Conservation (phyloP, 495 filamentous ascomycete genomes). For the Aspergillus heteromorphus region DNA sequence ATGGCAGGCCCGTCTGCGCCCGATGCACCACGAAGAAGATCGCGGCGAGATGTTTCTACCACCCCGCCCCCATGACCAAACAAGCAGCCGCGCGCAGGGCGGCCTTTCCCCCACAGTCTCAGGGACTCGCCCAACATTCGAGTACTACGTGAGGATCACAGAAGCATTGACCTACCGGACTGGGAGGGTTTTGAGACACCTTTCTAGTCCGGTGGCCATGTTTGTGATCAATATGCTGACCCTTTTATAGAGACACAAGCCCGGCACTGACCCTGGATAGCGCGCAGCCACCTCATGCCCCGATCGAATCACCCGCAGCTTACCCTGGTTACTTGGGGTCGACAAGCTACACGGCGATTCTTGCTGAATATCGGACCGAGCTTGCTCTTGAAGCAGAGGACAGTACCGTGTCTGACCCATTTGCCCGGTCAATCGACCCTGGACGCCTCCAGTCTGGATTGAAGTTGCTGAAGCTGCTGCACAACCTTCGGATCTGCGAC, state of each 20-base stretch:
- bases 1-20: slow-evolving; percentile 34
- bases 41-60: slow-evolving; percentile 33
- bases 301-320: slow-evolving; percentile 23
- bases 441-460: slow-evolving; percentile 35
- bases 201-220: too few species aligned
- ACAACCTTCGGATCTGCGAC: slow-evolving; percentile 24
- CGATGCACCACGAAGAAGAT: slow-evolving; percentile 32
- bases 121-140: slow-evolving; percentile 21
- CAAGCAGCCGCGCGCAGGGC: slow-evolving; percentile 13
- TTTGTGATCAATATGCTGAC: not conserved
- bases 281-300: slow-evolving; percentile 16
- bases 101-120: slow-evolving; percentile 8
- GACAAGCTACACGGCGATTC: slow-evolving; percentile 46
- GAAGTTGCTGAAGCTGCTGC: slow-evolving; percentile 38
- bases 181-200: too few species aligned
- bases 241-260: slow-evolving; percentile 20
- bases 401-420: slow-evolving; percentile 23
- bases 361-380: slow-evolving; percentile 34
- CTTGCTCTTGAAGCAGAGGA: slow-evolving; percentile 34
- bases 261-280: slow-evolving; percentile 19
- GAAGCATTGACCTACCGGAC: too few species aligned
- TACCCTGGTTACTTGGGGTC: slow-evolving; percentile 45
- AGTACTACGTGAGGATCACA: slow-evolving; percentile 14
- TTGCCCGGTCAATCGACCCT: slow-evolving; percentile 22
- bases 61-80: slow-evolving; percentile 43